These are phyloP conservation scores for Salvia miltiorrhiza DNA, from an alignment of 257 asterid genomes.

Conservation along the genomic window DNA sequence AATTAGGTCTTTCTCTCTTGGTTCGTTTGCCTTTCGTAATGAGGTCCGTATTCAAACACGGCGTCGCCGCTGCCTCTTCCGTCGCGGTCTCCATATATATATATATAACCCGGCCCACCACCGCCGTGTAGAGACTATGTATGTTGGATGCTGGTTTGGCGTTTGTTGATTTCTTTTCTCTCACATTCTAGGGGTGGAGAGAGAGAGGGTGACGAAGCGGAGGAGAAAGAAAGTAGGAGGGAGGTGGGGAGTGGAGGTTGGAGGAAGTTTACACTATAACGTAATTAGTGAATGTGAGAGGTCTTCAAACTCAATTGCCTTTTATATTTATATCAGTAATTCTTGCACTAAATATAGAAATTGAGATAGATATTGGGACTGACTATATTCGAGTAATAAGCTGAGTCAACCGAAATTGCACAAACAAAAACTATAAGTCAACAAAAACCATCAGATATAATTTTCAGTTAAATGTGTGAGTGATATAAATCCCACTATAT, in stretches of 20 bases:
- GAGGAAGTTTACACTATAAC: slow-evolving; percentile 19
- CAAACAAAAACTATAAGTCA: not conserved
- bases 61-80: slow-evolving; percentile 23
- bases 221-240: slow-evolving; percentile 31
- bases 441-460: not conserved
- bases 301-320: slow-evolving; percentile 34
- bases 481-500: not conserved
- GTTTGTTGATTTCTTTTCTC: not conserved
- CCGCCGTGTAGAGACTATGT: slow-evolving; percentile 21
- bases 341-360: slow-evolving; percentile 24
- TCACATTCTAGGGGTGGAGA: slow-evolving; percentile 13
- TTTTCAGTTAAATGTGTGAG: not conserved
- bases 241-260: slow-evolving; percentile 25
- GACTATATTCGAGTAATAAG: not conserved
- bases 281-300: slow-evolving; percentile 37
- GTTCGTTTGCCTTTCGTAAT: slow-evolving; percentile 55
- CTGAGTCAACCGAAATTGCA: not conserved
- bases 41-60: slow-evolving; percentile 18
- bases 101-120: too few species aligned
- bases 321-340: not conserved
- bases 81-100: slow-evolving; percentile 37
- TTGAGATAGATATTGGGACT: not conserved
- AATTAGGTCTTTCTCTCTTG: slow-evolving; percentile 43
- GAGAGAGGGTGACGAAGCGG: slow-evolving; percentile 15
- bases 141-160: not conserved